Evolutionary conservation across 2,329 filamentous ascomycete genomes (phyloP), one percentile per base, ranked within the genome.

Genomic region (Nigrograna mackinnonii): DNA sequence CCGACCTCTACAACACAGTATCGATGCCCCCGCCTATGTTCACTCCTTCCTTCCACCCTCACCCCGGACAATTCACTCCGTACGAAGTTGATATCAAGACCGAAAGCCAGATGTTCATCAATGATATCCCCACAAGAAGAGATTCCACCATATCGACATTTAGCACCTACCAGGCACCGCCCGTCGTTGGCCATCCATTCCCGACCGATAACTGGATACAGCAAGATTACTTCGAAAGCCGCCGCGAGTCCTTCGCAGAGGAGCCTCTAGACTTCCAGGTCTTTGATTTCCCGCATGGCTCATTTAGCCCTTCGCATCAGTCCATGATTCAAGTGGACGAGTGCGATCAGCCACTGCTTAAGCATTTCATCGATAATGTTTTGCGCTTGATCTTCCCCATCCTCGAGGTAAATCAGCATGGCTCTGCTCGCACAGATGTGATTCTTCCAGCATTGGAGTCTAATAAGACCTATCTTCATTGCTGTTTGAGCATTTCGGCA

Each of bases 71-170:
- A 51, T 87, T 80, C 50, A 82, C 86, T 16, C 90, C 91, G 0
- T 96, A 95, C 66, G 92, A 96, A 70, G 85, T 96, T 47, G 92
- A 96, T 67, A 87, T 97, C 75, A 95, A 92, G 79, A 96, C 91
- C 1, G 92, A 96, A 74, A 82, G 89, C 52, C 90, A 96, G 57
- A 91, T 95, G 77, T 96, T 89, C 69, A 85, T 96, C 69, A 90
- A 96, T 60, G 89, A 96, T 64, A 80, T 96, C 42, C 90, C 89
- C 4, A 87, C 91, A 12, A 78, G 92, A 46, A 79, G 84, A 54
- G 91, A 96, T 70, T 95, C 91, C 11, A 89, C 89, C 22, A 85
- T 91, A 26, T 95, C 91, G 0, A 95, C 91, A 18, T 96, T 95
- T 71, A 95, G 86, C 79, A 91, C 89, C n/a, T 94, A 85, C 67